Evolutionary conservation across 345 rosid genomes (phyloP).

Genomic region (Acer campestre): DNA sequence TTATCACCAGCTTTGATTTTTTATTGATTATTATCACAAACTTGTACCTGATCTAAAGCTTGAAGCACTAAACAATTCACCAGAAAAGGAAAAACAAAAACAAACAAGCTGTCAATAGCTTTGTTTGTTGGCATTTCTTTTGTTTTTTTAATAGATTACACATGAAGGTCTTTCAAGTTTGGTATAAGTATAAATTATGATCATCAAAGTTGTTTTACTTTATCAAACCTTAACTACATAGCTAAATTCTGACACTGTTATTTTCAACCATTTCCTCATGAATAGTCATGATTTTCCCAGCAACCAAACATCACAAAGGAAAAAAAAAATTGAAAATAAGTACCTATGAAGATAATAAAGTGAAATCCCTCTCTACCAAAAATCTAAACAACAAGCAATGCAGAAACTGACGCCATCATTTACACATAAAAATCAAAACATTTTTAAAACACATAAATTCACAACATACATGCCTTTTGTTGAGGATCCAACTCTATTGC

Average conservation of each 20-base stretch:
- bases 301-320: not conserved
- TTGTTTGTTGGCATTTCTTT: not conserved
- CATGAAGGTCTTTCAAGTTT: not conserved
- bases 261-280: not conserved
- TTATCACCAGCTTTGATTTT: not conserved
- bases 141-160: no score
- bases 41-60: not conserved
- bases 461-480: slow-evolving; percentile 73
- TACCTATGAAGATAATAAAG: slow-evolving; percentile 63
- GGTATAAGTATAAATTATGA: not conserved
- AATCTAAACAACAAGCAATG: slow-evolving; percentile 35
- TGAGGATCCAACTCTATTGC: slow-evolving; percentile 79
- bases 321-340: not conserved
- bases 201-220: slow-evolving; percentile 1
- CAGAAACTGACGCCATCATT: not conserved
- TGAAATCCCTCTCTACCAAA: slow-evolving; percentile 64
- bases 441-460: not conserved
- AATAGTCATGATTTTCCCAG: not conserved
- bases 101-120: not conserved
- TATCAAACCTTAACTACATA: not conserved
- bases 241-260: not conserved
- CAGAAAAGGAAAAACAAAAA: not conserved
- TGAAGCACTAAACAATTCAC: not conserved
- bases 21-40: not conserved
- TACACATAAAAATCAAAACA: not conserved